These are phyloP conservation scores for Multifurca ochricompacta DNA, from an alignment of 768 basidiomycete genomes.

Conservation along the genomic window DNA sequence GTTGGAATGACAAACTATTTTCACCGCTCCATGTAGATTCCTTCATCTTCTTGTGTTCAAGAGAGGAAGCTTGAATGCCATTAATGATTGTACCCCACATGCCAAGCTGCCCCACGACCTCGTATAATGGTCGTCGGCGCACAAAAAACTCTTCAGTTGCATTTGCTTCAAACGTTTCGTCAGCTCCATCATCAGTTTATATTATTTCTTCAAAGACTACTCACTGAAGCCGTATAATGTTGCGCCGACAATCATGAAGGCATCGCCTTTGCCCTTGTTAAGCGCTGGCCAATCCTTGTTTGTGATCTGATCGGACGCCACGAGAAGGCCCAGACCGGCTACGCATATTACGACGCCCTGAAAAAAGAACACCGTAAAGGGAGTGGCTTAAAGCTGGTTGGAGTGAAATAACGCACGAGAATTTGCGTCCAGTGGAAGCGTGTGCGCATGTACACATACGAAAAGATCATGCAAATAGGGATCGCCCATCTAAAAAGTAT, in stretches of 20 bases:
- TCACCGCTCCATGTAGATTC: constrained; percentile 63
- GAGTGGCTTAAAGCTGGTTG: neutral
- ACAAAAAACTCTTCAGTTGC: constrained; percentile 88
- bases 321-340: constrained; percentile 70
- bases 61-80: constrained; percentile 64
- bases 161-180: constrained; percentile 44
- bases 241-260: constrained; percentile 80
- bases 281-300: constrained; percentile 65
- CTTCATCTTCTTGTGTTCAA: constrained; percentile 65
- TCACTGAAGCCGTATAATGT: constrained; percentile 81
- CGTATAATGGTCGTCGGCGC: constrained; percentile 69
- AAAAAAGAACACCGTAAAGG: neutral
- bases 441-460: constrained; percentile 75
- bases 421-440: constrained; percentile 81
- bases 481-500: constrained; percentile 65
- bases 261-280: constrained; percentile 68
- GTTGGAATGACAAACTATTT: constrained; percentile 44
- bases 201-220: constrained; percentile 27
- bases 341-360: constrained; percentile 71
- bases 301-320: constrained; percentile 70
- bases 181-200: neutral
- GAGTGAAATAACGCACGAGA: constrained; percentile 40
- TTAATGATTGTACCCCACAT: constrained; percentile 80
- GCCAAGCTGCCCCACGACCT: constrained; percentile 81
- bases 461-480: constrained; percentile 77